Percentiles rank a stretch among this genome's conserved stretches.
Conservation (phyloP, 352 stramenopile species). For the Globisporangium irregulare region DNA sequence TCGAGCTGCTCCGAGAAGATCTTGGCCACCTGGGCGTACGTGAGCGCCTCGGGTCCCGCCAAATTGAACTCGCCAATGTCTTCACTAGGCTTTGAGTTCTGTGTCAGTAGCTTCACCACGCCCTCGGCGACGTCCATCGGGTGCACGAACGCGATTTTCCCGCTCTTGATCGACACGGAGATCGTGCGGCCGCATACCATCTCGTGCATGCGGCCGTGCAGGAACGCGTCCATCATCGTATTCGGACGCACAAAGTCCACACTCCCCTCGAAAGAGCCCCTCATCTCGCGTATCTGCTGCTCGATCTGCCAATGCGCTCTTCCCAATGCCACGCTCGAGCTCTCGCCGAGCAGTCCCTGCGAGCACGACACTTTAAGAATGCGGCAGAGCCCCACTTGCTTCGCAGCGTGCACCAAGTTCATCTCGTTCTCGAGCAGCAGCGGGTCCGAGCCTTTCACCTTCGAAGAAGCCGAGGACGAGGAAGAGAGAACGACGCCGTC, state of each 20-base stretch:
- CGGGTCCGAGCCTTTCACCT: conserved; percentile 7
- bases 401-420: conserved; percentile 19
- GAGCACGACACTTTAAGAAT: conserved; percentile 61
- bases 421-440: conserved; percentile 14
- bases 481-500: conserved; percentile 44
- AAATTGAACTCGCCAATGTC: conserved; percentile 26
- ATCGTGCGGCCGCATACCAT: conserved; percentile 67
- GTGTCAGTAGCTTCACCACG: conserved; percentile 16
- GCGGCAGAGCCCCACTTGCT: conserved; percentile 18
- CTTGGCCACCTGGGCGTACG: conserved; percentile 44
- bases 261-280: conserved; percentile 14
- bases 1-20: conserved; percentile 40
- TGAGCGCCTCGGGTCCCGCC: conserved; percentile 57
- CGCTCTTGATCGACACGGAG: conserved; percentile 55
- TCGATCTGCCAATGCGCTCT: conserved; percentile 49
- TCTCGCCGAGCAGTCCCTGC: conserved; percentile 32
- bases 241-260: conserved; percentile 38
- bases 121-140: conserved; percentile 54
- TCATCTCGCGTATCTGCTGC: conserved; percentile 26
- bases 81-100: conserved; percentile 5
- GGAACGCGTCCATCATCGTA: conserved; percentile 59
- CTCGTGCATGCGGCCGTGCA: conserved; percentile 43
- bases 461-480: conserved; percentile 5
- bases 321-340: conserved; percentile 30
- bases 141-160: conserved; percentile 61